These are phyloP conservation scores for Hydnomerulius pinastri DNA, from an alignment of 768 basidiomycete genomes.

Conservation along the genomic window DNA sequence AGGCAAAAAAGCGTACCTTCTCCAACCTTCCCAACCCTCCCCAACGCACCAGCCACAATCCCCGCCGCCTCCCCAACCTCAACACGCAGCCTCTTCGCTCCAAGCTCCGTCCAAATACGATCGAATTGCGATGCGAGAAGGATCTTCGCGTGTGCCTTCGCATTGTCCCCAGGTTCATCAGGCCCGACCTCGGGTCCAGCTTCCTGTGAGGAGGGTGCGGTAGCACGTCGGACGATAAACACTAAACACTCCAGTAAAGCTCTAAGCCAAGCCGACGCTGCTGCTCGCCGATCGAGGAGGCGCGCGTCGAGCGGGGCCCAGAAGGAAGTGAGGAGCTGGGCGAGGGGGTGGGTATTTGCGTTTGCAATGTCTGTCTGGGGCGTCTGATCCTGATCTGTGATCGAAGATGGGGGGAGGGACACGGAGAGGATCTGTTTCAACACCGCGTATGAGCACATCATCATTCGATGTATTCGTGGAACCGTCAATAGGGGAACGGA, in stretches of 20 bases:
- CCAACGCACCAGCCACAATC: slow-evolving; percentile 49
- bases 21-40: slow-evolving; percentile 40
- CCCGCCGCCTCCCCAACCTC: slow-evolving; percentile 45
- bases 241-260: slow-evolving; percentile 70
- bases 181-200: neutral
- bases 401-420: slow-evolving; percentile 12
- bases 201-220: too few species aligned
- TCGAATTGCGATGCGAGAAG: slow-evolving; percentile 49
- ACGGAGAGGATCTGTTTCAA: slow-evolving; percentile 23
- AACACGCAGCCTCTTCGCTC: slow-evolving; percentile 45
- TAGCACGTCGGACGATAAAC: slow-evolving; percentile 52
- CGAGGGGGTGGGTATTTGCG: slow-evolving; percentile 31
- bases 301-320: slow-evolving; percentile 73
- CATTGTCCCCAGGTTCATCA: slow-evolving; percentile 4
- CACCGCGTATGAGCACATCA: too few species aligned
- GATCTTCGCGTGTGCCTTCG: slow-evolving; percentile 3
- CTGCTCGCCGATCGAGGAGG: slow-evolving; percentile 23
- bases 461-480: neutral
- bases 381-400: neutral
- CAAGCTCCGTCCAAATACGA: slow-evolving; percentile 52
- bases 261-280: slow-evolving; percentile 61
- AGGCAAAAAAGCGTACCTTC: slow-evolving; percentile 41
- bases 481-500: neutral
- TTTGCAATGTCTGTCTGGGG: neutral
- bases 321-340: slow-evolving; percentile 68